Percentiles rank a stretch among this genome's conserved stretches.
These are phyloP conservation scores for Amanita fuliginea DNA, from an alignment of 768 basidiomycete species.

Conservation along the genomic window DNA sequence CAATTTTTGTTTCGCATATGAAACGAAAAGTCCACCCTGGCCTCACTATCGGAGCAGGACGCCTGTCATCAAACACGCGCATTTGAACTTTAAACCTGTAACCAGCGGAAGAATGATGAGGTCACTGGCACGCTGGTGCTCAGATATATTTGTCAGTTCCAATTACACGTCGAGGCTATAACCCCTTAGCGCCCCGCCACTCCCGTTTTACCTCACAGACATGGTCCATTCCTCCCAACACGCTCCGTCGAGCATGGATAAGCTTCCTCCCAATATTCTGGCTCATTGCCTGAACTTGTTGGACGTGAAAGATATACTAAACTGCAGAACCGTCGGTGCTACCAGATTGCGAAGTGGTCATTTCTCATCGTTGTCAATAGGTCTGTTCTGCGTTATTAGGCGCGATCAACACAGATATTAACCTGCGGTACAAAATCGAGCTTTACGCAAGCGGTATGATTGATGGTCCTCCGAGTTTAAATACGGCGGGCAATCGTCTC, in stretches of 20 bases:
- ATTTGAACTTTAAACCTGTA: conserved; percentile 1
- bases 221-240: background rate
- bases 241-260: background rate
- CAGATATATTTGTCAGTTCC: background rate
- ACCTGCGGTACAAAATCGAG: conserved; percentile 10
- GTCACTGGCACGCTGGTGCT: background rate
- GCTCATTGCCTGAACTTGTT: background rate
- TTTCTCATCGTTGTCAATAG: background rate
- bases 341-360: background rate
- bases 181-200: background rate
- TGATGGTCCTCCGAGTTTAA: conserved; percentile 3
- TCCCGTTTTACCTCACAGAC: background rate
- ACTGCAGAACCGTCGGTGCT: conserved; percentile 1
- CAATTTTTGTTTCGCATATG: background rate
- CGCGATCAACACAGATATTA: conserved; percentile 1
- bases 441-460: conserved; percentile 7
- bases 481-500: conserved; percentile 2
- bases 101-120: background rate
- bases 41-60: background rate
- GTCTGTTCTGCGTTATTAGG: background rate
- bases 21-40: background rate
- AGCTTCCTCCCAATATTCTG: background rate
- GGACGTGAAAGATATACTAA: conserved; percentile 1
- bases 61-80: conserved; percentile 1
- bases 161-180: background rate